Evolutionary conservation across 345 rosid genomes (phyloP).

Genomic region (Populus davidiana): DNA sequence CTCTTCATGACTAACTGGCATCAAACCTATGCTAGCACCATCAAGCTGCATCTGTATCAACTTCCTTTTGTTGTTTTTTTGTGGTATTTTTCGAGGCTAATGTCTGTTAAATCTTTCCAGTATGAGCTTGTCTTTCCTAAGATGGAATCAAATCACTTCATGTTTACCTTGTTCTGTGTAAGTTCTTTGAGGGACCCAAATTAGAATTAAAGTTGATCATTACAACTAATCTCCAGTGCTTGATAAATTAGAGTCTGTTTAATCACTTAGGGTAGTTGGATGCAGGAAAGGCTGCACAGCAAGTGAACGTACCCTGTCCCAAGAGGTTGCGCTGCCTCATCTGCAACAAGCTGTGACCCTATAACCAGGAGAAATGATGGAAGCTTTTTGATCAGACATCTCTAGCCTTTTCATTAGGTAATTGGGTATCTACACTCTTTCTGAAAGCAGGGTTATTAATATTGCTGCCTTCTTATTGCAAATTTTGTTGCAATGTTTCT

Average conservation of each 20-base stretch:
- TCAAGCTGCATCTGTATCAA: background rate
- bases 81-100: conserved; percentile 53
- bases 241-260: too few relatives aligned
- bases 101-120: conserved; percentile 63
- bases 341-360: too few relatives aligned
- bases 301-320: too few relatives aligned
- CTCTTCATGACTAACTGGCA: background rate
- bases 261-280: too few relatives aligned
- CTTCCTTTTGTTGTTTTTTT: conserved; percentile 45
- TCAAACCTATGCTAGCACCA: background rate
- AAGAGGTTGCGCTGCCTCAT: too few relatives aligned
- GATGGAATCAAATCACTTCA: conserved; percentile 46
- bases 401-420: background rate
- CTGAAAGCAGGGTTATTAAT: background rate
- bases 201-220: too few relatives aligned
- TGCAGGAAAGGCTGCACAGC: too few relatives aligned
- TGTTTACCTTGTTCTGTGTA: too few relatives aligned
- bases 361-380: too few relatives aligned
- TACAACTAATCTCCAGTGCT: too few relatives aligned
- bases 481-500: background rate
- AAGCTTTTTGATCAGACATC: background rate
- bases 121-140: conserved; percentile 60
- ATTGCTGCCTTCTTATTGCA: background rate
- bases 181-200: too few relatives aligned
- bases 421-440: background rate